These are phyloP conservation scores for Daedalea quercina DNA, from an alignment of 768 basidiomycete species.

Conservation along the genomic window DNA sequence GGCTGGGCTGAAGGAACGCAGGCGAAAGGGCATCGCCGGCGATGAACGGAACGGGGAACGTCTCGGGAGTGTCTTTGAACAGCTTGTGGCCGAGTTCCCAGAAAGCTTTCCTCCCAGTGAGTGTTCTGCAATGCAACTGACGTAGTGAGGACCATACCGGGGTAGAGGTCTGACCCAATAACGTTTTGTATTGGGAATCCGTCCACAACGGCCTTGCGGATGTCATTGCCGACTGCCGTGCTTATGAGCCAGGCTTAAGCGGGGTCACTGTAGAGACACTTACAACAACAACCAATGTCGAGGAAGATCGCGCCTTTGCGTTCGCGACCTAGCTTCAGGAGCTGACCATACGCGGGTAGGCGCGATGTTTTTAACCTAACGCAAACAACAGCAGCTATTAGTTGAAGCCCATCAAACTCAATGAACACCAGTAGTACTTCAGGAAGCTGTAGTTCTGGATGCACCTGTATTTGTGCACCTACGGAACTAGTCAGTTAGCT, in stretches of 20 bases:
- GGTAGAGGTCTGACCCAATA: slow-evolving; percentile 29
- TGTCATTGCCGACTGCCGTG: slow-evolving; percentile 30
- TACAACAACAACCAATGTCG: slow-evolving; percentile 38
- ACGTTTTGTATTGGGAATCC: slow-evolving; percentile 32
- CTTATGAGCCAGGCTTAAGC: not conserved
- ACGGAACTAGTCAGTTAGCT: too few species aligned
- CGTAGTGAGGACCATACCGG: slow-evolving; percentile 20
- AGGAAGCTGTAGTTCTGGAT: not conserved
- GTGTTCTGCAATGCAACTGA: too few species aligned
- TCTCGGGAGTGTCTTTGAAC: slow-evolving; percentile 42
- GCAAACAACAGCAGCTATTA: too few species aligned
- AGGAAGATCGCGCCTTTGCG: slow-evolving; percentile 29
- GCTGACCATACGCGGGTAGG: slow-evolving; percentile 2
- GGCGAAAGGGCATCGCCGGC: slow-evolving; percentile 46
- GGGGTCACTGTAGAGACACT: not conserved
- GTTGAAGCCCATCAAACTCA: too few species aligned
- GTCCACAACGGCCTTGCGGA: slow-evolving; percentile 31
- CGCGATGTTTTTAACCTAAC: not conserved
- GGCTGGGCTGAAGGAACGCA: slow-evolving; percentile 27
- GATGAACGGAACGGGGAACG: slow-evolving; percentile 48
- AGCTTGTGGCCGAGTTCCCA: slow-evolving; percentile 56
- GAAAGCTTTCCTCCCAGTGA: slow-evolving; percentile 31
- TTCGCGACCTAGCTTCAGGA: slow-evolving; percentile 29
- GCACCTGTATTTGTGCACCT: slow-evolving; percentile 2
- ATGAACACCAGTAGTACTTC: not conserved